Base-by-base conservation (phyloP, 495 filamentous ascomycete genomes). In the Rhizodiscina lignyota region DNA sequence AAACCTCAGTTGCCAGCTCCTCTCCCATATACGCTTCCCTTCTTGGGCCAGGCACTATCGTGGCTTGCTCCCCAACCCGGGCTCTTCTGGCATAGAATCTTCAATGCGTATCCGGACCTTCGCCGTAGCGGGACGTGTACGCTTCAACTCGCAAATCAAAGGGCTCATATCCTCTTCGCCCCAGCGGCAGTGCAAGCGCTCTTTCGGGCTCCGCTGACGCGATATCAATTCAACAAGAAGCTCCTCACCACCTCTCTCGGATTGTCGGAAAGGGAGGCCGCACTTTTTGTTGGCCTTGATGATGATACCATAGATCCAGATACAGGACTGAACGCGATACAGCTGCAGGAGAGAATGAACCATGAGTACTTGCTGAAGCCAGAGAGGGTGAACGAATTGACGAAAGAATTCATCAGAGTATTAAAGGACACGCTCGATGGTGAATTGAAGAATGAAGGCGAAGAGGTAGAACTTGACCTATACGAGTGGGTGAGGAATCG, bases 1-100 rank as follows among this genome's bases (percentile, higher is more conserved):
- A 37, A 34, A 18, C 8, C 35, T 11, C 3, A 6, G 10, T 27
- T 22, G 17, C 45, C 44, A 5, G 38, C 45, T 5, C 48, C 41
- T 18, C 39, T 51, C 21, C 48, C 48, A 16, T 51, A 48, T 28
- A 40, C 40, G n/a, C 12, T 48, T 6, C 48, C 48, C 18, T 44
- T 30, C 13, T 38, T 51, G 2, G 48, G 48, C 20, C 43, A 39
- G 20, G 43, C 45, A 13, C 19, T 39, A 18, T 22, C 20, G 21
- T 48, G 48, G 19, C 23, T 46, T 12, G 15, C 26, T 12, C 20
- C 35, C 1, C 39, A 11, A 4, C 43, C 43, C 11, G 46, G 43
- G 17, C 8, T 10, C 2, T 51, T 28, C 39, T 51, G 48, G 48
- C 15, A 36, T 2, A 11, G 38, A 10, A 44, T 51, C 5, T 44